Percentiles rank a stretch among this genome's conserved stretches.
phyloP scores from a whole-genome alignment of 2,329 filamentous ascomycete species.

The Ophiostoma piceae region DNA sequence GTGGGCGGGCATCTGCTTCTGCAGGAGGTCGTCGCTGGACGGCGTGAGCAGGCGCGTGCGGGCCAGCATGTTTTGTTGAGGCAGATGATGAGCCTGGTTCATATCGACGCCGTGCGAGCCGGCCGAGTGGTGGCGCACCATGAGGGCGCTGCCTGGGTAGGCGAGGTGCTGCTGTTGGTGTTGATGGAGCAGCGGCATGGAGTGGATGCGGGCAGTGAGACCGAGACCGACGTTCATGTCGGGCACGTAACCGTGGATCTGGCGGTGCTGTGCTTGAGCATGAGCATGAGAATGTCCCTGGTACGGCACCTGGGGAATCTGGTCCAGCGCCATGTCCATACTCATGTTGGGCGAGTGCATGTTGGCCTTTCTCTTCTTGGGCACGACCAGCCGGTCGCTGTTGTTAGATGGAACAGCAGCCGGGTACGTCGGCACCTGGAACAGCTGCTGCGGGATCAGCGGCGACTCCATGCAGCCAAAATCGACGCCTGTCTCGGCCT shows the following conservation, averaged over 20 bases:
- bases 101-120: not conserved
- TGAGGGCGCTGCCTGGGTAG: not conserved
- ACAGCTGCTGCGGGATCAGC: not conserved
- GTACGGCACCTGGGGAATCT: not conserved
- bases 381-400: not conserved
- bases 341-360: not conserved
- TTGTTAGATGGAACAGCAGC: not conserved
- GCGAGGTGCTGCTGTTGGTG: not conserved
- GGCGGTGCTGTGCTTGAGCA: not conserved
- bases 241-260: not conserved
- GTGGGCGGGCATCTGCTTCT: not conserved
- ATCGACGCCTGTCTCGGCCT: constrained; percentile 1
- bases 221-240: not conserved
- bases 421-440: not conserved
- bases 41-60: constrained; percentile 1
- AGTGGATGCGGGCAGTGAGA: not conserved
- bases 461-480: not conserved
- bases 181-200: constrained; percentile 7
- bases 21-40: not conserved
- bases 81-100: not conserved
- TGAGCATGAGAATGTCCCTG: not conserved
- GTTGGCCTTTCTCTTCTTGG: constrained; percentile 4
- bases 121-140: constrained; percentile 17
- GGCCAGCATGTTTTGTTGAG: not conserved
- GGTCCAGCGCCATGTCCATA: not conserved